Evolutionary conservation across 2,329 filamentous ascomycete species (phyloP).

Genomic region (Ilyonectria sp.): DNA sequence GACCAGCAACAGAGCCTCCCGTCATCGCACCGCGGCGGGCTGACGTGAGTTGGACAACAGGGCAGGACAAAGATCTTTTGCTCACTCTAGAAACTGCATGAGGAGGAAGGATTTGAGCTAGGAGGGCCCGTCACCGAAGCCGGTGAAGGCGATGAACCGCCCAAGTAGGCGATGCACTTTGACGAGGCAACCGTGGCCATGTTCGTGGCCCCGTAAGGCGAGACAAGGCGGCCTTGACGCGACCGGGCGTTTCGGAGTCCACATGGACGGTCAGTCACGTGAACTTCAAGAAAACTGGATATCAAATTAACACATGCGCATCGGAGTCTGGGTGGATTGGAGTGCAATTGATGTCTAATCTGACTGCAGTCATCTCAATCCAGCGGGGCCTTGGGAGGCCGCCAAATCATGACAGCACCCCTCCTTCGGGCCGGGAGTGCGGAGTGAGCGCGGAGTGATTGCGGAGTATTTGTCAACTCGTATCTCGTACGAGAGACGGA

Average conservation of each 20-base stretch:
- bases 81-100: neutral
- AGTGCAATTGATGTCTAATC: neutral
- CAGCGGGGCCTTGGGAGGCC: neutral
- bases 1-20: neutral
- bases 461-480: neutral
- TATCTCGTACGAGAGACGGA: neutral
- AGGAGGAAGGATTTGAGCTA: neutral
- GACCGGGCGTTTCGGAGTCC: neutral
- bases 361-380: neutral
- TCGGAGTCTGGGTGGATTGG: neutral
- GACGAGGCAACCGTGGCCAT: slow-evolving; percentile 1
- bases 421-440: neutral
- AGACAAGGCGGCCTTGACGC: neutral
- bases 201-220: neutral
- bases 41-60: slow-evolving; percentile 8
- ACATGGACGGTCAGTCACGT: neutral
- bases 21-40: neutral
- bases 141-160: neutral
- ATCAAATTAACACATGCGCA: neutral
- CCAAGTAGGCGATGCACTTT: neutral
- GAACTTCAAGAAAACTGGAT: neutral
- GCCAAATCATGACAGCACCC: neutral
- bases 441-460: neutral
- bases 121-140: neutral
- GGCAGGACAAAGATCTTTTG: slow-evolving; percentile 16